Evolutionary conservation across 192 early-diverging fungal species (phyloP).

Genomic region (Podila verticillata): DNA sequence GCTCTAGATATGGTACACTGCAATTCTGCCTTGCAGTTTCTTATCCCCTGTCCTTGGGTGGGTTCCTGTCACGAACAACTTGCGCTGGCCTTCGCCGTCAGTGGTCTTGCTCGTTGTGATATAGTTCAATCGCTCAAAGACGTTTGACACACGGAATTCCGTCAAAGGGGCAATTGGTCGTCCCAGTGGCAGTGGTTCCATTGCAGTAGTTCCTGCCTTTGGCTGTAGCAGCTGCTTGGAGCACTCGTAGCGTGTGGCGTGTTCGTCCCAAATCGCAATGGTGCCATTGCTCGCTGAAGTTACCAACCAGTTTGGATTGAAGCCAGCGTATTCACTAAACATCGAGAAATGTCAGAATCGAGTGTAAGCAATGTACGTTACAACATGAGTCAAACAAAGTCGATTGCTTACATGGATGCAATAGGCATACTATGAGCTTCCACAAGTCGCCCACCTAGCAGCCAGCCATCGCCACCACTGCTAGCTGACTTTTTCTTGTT

Average conservation of each 20-base stretch:
- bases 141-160: conserved; percentile 23
- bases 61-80: conserved; percentile 44
- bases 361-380: not conserved
- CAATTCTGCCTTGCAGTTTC: conserved; percentile 45
- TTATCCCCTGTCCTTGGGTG: conserved; percentile 25
- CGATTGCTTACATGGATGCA: conserved; percentile 30
- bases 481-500: conserved; percentile 27
- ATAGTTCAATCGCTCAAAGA: conserved; percentile 48
- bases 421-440: conserved; percentile 30
- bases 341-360: not conserved
- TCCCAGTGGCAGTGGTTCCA: conserved; percentile 2
- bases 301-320: conserved; percentile 32
- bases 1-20: conserved; percentile 21
- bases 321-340: conserved; percentile 42
- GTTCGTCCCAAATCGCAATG: conserved; percentile 43
- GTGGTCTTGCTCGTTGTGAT: conserved; percentile 10
- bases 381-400: not conserved
- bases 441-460: conserved; percentile 23
- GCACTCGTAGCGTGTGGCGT: conserved; percentile 15
- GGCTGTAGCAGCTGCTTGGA: not conserved
- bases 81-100: not conserved
- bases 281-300: conserved; percentile 34
- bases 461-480: conserved; percentile 23
- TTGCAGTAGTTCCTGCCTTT: not conserved
- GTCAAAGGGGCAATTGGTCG: conserved; percentile 22